These are phyloP conservation scores for Jamesozyma rosinii DNA, from an alignment of 805 yeast genomes.

Conservation along the genomic window DNA sequence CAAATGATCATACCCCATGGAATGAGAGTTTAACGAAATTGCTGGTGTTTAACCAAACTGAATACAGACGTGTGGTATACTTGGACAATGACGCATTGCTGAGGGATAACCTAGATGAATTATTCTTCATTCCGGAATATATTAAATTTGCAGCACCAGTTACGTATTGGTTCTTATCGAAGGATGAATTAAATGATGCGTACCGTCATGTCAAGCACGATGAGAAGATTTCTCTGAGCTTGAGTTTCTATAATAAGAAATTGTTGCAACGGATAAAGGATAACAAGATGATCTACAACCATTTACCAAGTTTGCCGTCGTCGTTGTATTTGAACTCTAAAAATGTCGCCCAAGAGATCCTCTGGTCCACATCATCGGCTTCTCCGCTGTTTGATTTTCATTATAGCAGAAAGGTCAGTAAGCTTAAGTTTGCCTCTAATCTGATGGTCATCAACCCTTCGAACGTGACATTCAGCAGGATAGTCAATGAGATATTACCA, in stretches of 20 bases:
- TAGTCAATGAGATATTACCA: constrained; percentile 19
- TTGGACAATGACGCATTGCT: constrained; percentile 51
- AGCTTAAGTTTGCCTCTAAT: constrained; percentile 33
- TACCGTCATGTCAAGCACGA: constrained; percentile 13
- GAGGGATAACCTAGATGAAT: constrained; percentile 37
- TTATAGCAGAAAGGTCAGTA: constrained; percentile 16
- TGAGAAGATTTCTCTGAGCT: constrained; percentile 16
- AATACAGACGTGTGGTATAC: constrained; percentile 46
- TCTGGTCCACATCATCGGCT: constrained; percentile 19
- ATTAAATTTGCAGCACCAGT: constrained; percentile 38
- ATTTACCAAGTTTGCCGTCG: constrained; percentile 32
- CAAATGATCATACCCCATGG: constrained; percentile 36
- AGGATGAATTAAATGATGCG: constrained; percentile 19
- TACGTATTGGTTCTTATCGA: constrained; percentile 34
- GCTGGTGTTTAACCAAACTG: constrained; percentile 39
- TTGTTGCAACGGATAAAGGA: constrained; percentile 14
- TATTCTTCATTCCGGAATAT: constrained; percentile 42
- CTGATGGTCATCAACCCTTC: constrained; percentile 55
- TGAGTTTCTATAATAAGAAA: constrained; percentile 20
- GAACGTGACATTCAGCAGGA: constrained; percentile 17
- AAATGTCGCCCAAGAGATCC: constrained; percentile 26
- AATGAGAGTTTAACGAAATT: constrained; percentile 46
- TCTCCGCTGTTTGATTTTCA: constrained; percentile 19
- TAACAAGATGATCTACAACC: constrained; percentile 30
- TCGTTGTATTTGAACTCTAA: constrained; percentile 17